Evolutionary conservation across 2,329 filamentous ascomycete species (phyloP), one percentile per base, ranked within the genome.

Genomic region (Penicillium palitans): DNA sequence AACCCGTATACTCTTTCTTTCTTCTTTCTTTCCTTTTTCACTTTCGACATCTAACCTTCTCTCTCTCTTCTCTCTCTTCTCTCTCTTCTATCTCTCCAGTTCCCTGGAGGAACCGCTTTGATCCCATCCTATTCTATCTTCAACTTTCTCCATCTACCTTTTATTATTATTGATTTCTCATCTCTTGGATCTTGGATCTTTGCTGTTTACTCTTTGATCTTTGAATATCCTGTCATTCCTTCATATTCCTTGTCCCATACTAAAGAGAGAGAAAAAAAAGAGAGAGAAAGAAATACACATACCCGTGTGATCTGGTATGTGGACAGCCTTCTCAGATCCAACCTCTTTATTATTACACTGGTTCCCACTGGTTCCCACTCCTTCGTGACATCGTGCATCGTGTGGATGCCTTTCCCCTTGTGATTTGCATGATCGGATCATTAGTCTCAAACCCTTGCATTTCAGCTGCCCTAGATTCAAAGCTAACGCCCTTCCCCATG

Each of bases 61-160:
- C 50, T 53, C 50, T 59, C 51, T 42, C 50, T 53, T 59, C 54
- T 50, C 50, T 53, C 47, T 59, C 47, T 42, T 50, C 50, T 52
- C 47, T 58, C 47, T 41, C 50, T 53, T 55, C 55, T 54, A 54
- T 60, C 59, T 55, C 52, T 33, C 31, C 31, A 33, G 55, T 74
- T 74, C 74, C 74, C 74, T 66, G 74, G 74, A 66, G 75, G 74
- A 76, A 75, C 73, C 68, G 71, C 71, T 69, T 60, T 60, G 59
- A 62, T 65, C 63, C 64, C 19, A 52, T 25, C 24, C 47, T 31
- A 21, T 21, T 21, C 19, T 21, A 21, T 21, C 19, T 21, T 21
- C 31, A 33, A 15, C 21, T 27, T 33, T 40, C 17, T 31, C 29
- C 29, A 31, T 12, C 10, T 40, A 35, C 17, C n/a, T n/a, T 37